Evolutionary conservation across 768 basidiomycete species (phyloP).

Genomic region (Trametes cinnabarina): DNA sequence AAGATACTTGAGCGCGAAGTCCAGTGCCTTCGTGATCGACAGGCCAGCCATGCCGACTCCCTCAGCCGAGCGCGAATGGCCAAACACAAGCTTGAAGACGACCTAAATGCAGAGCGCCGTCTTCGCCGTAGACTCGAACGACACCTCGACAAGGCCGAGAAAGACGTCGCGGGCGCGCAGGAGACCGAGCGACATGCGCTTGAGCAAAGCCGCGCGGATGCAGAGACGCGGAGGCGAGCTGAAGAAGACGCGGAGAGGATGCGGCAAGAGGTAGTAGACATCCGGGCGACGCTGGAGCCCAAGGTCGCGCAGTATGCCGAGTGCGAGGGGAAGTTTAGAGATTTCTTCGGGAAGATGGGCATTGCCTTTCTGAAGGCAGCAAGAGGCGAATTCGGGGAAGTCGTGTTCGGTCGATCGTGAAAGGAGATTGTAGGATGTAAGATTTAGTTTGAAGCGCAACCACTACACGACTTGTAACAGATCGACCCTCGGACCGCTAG

Average conservation of each 20-base stretch:
- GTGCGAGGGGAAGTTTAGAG: conserved; percentile 19
- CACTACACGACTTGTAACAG: no score
- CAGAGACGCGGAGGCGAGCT: conserved; percentile 14
- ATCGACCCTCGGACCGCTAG: no score
- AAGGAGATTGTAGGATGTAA: neutral
- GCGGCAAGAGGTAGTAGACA: neutral
- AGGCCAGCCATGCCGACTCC: conserved; percentile 28
- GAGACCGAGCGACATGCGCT: conserved; percentile 16
- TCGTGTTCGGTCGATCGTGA: neutral
- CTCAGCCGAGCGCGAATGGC: conserved; percentile 34
- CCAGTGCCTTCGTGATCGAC: conserved; percentile 37
- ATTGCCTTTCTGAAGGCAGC: conserved; percentile 20
- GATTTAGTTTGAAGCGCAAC: no score
- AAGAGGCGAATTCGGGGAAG: conserved; percentile 19
- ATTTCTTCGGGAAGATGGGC: conserved; percentile 21
- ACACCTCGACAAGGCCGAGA: conserved; percentile 13
- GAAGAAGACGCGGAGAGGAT: conserved; percentile 13
- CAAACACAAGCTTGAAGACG: conserved; percentile 48
- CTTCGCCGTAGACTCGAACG: conserved; percentile 25
- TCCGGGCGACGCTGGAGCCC: conserved; percentile 7
- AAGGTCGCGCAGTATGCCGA: conserved; percentile 9
- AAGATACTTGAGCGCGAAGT: conserved; percentile 36
- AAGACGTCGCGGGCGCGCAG: conserved; percentile 8
- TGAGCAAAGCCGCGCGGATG: conserved; percentile 21
- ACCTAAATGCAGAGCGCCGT: conserved; percentile 22